Evolutionary conservation across 2,329 filamentous ascomycete species (phyloP), one percentile per base, ranked within the genome.

Genomic region (Rhinocladiella mackenziei): DNA sequence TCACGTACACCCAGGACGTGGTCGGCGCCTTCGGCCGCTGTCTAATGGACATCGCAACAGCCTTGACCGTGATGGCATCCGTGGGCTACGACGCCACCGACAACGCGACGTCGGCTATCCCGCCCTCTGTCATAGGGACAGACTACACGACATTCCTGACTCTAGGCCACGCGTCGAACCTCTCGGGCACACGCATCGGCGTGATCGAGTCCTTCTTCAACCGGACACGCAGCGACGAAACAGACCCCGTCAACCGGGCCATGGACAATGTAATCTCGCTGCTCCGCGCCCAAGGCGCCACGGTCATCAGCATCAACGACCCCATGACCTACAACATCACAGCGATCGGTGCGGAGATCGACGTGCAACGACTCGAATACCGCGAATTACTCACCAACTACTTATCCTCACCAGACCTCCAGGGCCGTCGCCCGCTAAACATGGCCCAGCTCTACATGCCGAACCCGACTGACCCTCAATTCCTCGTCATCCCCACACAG

Each of bases 321-420:
- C 55, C 53, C 3, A 54, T 67, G 9, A 46, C 38, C 11, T 81
- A 79, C 58, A 74, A 83, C 53, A 66, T 74, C 1, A 70, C 70
- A 1, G 60, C 65, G 3, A 71, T 84, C 31, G 57, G 58, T 3
- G 56, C 65, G 2, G 60, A 60, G 0, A 66, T 77, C 11, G 81
- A 84, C 54, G 77, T 79, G 1, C 81, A 85, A 54, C 69, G 68
- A 7, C 80, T 69, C 56, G 81, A 84, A 55, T 81, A 76, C 58
- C 70, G 73, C 11, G 68, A 80, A 55, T 57, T 64, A 15, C 68
- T 83, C 52, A 67, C 81, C 45, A 48, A 59, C 1, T 84, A 84
- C 56, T 70, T 84, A 0, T 63, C 69, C 19, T 65, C 66, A 2
- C 53, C 68, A 1, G 62, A 61, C 15, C 64, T 74, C 1, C 52